A percentile compares a stretch with the other conserved stretches of the same genome.
phyloP scores from a whole-genome alignment of 2,329 filamentous ascomycete species.

The Diaporthe sp. region DNA sequence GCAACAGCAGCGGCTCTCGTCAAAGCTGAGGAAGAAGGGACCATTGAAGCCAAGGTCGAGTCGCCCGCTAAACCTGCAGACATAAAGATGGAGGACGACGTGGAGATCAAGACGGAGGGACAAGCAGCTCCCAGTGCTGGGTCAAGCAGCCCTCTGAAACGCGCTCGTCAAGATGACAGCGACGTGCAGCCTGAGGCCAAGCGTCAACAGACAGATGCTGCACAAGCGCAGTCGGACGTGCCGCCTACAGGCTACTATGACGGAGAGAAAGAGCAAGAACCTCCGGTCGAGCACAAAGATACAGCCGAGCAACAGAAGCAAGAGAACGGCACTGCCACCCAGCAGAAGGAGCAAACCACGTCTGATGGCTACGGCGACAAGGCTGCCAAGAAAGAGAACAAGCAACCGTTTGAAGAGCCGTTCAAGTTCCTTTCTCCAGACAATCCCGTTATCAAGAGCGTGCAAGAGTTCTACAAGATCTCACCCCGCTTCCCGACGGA shows the following conservation, averaged over 20 bases:
- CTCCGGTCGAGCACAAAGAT: slow-evolving; percentile 28
- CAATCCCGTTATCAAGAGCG: slow-evolving; percentile 81
- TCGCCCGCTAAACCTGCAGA: slow-evolving; percentile 40
- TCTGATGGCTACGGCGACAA: slow-evolving; percentile 45
- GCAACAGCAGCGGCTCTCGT: slow-evolving; percentile 17
- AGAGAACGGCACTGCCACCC: slow-evolving; percentile 34
- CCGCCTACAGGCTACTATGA: slow-evolving; percentile 35
- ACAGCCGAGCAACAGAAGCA: slow-evolving; percentile 17
- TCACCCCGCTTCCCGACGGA: slow-evolving; percentile 87
- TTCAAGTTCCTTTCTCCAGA: slow-evolving; percentile 88
- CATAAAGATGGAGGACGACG: slow-evolving; percentile 40
- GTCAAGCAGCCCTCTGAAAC: slow-evolving; percentile 31
- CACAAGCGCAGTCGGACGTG: slow-evolving; percentile 39
- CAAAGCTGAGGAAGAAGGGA: slow-evolving; percentile 33
- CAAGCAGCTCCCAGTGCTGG: background rate
- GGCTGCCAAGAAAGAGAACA: slow-evolving; percentile 55
- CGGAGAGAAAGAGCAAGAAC: slow-evolving; percentile 33
- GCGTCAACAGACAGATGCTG: slow-evolving; percentile 38
- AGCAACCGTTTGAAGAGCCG: slow-evolving; percentile 81
- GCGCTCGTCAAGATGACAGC: slow-evolving; percentile 38
- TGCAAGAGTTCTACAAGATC: slow-evolving; percentile 88
- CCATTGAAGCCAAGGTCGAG: slow-evolving; percentile 34
- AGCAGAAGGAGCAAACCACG: slow-evolving; percentile 42
- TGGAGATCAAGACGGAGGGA: slow-evolving; percentile 37
- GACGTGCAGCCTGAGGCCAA: slow-evolving; percentile 33